phyloP scores from a whole-genome alignment of 2,329 filamentous ascomycete genomes.

The Aspergillus ruber region DNA sequence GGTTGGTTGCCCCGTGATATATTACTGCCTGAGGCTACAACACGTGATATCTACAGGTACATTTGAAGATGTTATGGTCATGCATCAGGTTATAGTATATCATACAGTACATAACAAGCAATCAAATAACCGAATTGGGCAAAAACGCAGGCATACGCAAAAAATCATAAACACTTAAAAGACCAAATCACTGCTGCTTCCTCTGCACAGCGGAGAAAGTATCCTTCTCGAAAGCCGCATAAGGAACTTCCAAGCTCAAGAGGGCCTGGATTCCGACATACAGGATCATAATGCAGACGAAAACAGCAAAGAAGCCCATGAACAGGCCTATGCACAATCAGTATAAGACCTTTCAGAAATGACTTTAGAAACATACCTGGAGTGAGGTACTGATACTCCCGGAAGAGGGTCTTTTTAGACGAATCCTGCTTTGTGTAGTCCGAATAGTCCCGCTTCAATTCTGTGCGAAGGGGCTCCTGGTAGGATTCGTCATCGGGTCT shows the following conservation, averaged over 20 bases:
- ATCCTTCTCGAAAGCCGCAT: constrained; percentile 94
- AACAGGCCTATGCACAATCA: constrained; percentile 62
- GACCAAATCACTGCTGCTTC: constrained; percentile 55
- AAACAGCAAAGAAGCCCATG: constrained; percentile 67
- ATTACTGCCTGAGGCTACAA: constrained; percentile 4
- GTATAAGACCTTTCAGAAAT: neutral
- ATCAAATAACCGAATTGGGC: neutral
- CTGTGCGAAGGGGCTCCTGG: constrained; percentile 58
- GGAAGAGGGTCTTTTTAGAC: constrained; percentile 52
- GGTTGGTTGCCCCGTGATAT: neutral
- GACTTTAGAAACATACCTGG: constrained; percentile 56
- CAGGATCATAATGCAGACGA: constrained; percentile 70
- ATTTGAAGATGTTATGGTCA: neutral
- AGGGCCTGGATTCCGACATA: constrained; percentile 72
- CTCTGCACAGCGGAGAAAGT: constrained; percentile 84
- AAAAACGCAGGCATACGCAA: neutral
- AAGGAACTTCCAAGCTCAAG: constrained; percentile 76
- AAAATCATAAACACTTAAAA: constrained; percentile 1
- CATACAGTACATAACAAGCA: constrained; percentile 1
- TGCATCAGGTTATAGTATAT: neutral
- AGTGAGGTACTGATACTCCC: constrained; percentile 91
- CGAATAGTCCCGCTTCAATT: constrained; percentile 62
- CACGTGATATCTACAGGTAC: neutral
- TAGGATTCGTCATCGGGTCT: constrained; percentile 53
- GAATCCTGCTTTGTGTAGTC: constrained; percentile 33